phyloP scores from a whole-genome alignment of 305 asterid species.

The Galium porrigens region DNA sequence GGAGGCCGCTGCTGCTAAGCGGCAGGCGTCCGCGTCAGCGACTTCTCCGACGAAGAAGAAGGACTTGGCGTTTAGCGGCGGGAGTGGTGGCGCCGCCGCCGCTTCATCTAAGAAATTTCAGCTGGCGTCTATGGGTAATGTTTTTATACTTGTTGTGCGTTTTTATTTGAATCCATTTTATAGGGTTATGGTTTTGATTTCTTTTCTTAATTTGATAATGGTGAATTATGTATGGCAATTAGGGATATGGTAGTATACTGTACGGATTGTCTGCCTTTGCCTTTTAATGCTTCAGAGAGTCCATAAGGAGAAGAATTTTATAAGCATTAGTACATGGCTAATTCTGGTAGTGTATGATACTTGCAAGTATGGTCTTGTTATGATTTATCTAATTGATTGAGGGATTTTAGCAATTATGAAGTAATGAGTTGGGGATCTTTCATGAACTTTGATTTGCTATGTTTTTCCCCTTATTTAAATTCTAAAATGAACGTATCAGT shows the following conservation, averaged over 20 bases:
- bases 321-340: neutral
- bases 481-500: neutral
- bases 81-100: slow-evolving; percentile 12
- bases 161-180: slow-evolving; percentile 4
- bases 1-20: slow-evolving; percentile 51
- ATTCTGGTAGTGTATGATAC: neutral
- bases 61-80: slow-evolving; percentile 21
- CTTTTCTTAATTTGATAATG: neutral
- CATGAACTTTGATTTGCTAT: too few relatives aligned
- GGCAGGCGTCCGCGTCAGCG: slow-evolving; percentile 25
- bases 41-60: slow-evolving; percentile 25
- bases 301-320: slow-evolving; percentile 7
- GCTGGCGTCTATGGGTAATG: slow-evolving; percentile 26
- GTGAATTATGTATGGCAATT: neutral
- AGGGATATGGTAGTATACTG: neutral
- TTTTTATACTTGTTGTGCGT: neutral
- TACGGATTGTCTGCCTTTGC: neutral
- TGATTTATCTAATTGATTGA: neutral
- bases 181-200: neutral
- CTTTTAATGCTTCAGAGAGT: slow-evolving; percentile 4
- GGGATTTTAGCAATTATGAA: neutral
- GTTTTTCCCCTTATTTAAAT: neutral
- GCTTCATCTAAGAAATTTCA: slow-evolving; percentile 29
- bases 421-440: neutral
- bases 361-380: neutral